These are phyloP conservation scores for Miscanthus lutarioriparius DNA, from an alignment of 176 grass and related monocot genomes.

Conservation along the genomic window DNA sequence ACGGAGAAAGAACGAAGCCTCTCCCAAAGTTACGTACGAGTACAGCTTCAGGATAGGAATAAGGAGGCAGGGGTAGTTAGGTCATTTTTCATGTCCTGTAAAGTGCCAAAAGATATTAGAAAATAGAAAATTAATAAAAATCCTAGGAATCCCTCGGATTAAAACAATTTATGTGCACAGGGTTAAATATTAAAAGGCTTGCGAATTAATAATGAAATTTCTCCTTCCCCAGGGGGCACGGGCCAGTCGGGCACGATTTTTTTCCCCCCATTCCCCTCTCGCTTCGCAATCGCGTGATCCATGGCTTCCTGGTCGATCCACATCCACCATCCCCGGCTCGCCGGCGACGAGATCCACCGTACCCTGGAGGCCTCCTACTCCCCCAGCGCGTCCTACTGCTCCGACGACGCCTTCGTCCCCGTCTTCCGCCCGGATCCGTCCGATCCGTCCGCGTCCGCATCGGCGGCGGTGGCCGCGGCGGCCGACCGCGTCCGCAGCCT, in stretches of 20 bases:
- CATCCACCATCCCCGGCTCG: conserved; percentile 28
- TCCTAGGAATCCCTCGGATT: too few species aligned
- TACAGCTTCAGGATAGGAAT: too few species aligned
- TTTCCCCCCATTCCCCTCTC: background rate
- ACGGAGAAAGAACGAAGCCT: too few species aligned
- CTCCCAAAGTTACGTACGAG: too few species aligned
- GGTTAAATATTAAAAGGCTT: too few species aligned
- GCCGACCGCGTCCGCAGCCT: conserved; percentile 56
- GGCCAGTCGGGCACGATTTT: conserved; percentile 27
- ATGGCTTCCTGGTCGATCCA: conserved; percentile 50
- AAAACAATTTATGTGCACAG: too few species aligned
- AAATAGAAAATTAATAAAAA: too few species aligned
- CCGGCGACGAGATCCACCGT: conserved; percentile 44
- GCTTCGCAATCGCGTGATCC: background rate
- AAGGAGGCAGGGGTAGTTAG: too few species aligned
- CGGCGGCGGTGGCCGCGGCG: conserved; percentile 9
- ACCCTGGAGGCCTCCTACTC: conserved; percentile 34
- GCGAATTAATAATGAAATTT: too few species aligned
- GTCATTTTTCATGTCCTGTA: too few species aligned
- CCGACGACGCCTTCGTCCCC: conserved; percentile 52
- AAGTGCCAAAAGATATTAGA: too few species aligned
- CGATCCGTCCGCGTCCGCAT: conserved; percentile 14
- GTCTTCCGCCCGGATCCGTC: conserved; percentile 38
- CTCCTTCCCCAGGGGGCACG: background rate
- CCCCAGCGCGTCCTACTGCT: conserved; percentile 16